These are phyloP conservation scores for Calonectria honghensis DNA, from an alignment of 2,329 filamentous ascomycete genomes.

Conservation along the genomic window DNA sequence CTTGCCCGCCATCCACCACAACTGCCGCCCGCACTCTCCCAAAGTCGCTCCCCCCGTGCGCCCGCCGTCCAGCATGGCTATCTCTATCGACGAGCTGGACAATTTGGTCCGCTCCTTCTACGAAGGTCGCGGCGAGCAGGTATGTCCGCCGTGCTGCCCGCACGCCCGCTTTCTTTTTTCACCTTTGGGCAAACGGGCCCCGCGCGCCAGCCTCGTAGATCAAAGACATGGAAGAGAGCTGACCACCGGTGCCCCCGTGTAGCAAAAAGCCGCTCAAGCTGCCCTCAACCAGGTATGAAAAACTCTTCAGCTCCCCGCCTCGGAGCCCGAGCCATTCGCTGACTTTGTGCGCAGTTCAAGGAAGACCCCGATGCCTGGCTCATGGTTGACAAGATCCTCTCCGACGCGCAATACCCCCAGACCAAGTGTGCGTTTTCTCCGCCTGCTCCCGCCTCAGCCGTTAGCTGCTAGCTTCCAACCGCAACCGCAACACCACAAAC, in stretches of 20 bases:
- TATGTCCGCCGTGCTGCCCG: conserved; percentile 65
- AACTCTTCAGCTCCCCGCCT: conserved; percentile 31
- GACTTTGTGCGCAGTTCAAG: conserved; percentile 83
- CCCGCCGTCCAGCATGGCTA: conserved; percentile 71
- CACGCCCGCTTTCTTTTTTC: conserved; percentile 43
- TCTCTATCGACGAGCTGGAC: conserved; percentile 95
- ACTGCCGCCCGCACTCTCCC: conserved; percentile 50
- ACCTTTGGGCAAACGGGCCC: conserved; percentile 28
- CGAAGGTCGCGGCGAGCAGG: conserved; percentile 94
- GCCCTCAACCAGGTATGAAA: conserved; percentile 89
- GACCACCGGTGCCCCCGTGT: conserved; percentile 60
- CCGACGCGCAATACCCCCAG: conserved; percentile 93
- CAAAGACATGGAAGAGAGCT: conserved; percentile 46
- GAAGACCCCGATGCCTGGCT: conserved; percentile 99
- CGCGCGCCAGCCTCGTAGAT: conserved; percentile 43
- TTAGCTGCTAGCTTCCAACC: conserved; percentile 19
- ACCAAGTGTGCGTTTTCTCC: conserved; percentile 86
- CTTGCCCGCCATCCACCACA: conserved; percentile 54
- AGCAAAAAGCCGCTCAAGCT: conserved; percentile 98
- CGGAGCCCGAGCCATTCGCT: conserved; percentile 37
- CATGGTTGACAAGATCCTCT: conserved; percentile 96
- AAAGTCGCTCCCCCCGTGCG: conserved; percentile 55
- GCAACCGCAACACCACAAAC: conserved; percentile 20
- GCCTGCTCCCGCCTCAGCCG: conserved; percentile 42
- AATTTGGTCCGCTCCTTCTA: conserved; percentile 97